phyloP scores from a whole-genome alignment of 1,139 yeast genomes.

The Scheffersomyces lignicola region DNA sequence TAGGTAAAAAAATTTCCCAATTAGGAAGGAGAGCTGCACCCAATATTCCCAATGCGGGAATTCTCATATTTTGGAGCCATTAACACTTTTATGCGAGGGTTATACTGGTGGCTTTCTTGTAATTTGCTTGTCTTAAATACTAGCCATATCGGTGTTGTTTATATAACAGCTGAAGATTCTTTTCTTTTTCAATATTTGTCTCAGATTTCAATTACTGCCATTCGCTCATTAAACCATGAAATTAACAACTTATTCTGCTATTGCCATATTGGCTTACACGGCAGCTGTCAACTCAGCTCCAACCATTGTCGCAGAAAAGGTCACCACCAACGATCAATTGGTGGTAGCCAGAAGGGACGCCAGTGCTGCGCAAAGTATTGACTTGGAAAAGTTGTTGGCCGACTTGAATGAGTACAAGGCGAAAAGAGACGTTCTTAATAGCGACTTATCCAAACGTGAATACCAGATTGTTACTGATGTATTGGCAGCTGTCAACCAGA shows the following conservation, averaged over 20 bases:
- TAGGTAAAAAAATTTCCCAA: constrained; percentile 7
- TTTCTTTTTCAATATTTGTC: no score
- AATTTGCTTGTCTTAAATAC: no score
- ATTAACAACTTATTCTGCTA: constrained; percentile 27
- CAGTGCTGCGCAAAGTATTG: constrained; percentile 7
- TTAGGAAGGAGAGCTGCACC: constrained; percentile 6
- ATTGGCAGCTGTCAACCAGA: constrained; percentile 38
- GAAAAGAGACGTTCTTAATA: constrained; percentile 33
- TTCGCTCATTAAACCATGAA: constrained; percentile 26
- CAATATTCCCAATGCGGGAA: not conserved
- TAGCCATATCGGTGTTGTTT: no score
- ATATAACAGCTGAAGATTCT: no score
- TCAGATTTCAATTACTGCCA: no score
- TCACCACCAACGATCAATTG: not conserved
- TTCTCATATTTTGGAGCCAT: no score
- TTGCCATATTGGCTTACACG: constrained; percentile 28
- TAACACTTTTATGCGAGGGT: no score
- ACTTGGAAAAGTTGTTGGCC: constrained; percentile 20
- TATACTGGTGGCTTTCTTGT: no score
- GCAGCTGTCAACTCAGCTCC: constrained; percentile 32
- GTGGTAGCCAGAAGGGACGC: constrained; percentile 1
- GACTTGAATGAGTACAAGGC: constrained; percentile 23
- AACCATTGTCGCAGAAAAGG: constrained; percentile 6
- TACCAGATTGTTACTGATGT: constrained; percentile 43
- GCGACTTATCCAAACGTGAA: constrained; percentile 29